A percentile compares a stretch with the other conserved stretches of the same genome.
phyloP scores from a whole-genome alignment of 2,329 filamentous ascomycete genomes.

The Sporothrix protearum region DNA sequence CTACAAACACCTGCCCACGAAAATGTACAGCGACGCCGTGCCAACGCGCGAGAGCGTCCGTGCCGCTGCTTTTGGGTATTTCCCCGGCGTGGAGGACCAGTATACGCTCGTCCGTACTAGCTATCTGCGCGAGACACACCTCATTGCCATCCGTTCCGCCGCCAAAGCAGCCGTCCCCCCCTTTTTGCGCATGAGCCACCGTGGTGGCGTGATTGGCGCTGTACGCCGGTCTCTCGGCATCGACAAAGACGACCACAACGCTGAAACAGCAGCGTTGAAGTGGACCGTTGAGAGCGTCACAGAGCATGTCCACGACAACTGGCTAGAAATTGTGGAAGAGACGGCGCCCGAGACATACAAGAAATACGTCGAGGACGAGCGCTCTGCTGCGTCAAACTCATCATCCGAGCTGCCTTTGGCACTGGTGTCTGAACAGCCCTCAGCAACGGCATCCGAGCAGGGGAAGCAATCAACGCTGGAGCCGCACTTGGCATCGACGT shows the following conservation, averaged over 20 bases:
- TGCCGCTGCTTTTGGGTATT: conserved; percentile 51
- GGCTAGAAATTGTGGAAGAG: conserved; percentile 35
- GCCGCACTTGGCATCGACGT: no score
- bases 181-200: conserved; percentile 33
- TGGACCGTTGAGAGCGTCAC: conserved; percentile 43
- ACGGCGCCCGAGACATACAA: conserved; percentile 15
- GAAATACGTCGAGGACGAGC: not conserved
- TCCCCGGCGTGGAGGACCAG: conserved; percentile 42
- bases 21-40: not conserved
- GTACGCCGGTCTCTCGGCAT: conserved; percentile 39
- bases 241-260: not conserved
- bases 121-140: conserved; percentile 43
- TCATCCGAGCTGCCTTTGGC: not conserved
- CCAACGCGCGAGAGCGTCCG: conserved; percentile 46
- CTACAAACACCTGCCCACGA: conserved; percentile 30
- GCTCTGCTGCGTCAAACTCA: not conserved
- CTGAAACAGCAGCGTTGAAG: conserved; percentile 30
- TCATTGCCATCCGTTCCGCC: conserved; percentile 41
- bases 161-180: conserved; percentile 32
- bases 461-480: no score
- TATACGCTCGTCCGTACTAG: conserved; percentile 44
- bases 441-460: no score
- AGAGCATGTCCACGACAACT: conserved; percentile 42
- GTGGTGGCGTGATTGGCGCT: conserved; percentile 40
- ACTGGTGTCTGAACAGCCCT: not conserved